Conservation (phyloP, 31 red algal species). For the Bonnemaisonia californica region DNA sequence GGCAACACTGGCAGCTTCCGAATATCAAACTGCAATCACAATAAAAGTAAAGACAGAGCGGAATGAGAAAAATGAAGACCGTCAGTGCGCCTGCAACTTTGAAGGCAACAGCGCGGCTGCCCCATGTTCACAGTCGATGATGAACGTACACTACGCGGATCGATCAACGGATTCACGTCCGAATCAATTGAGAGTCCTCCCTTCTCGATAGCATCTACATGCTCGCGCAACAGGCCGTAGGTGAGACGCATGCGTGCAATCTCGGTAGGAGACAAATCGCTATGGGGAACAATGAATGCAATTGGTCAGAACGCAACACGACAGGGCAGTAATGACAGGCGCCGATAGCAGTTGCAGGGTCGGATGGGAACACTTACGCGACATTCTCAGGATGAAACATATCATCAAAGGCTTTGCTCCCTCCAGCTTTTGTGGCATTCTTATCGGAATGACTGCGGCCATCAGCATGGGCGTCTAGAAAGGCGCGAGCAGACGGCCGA, state of each 20-base stretch:
- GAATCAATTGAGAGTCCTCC: conserved; percentile 25
- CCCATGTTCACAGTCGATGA: not conserved
- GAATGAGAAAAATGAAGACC: not conserved
- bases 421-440: too few relatives aligned
- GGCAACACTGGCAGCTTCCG: conserved; percentile 34
- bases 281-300: conserved; percentile 5
- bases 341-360: not conserved
- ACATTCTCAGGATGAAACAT: not conserved
- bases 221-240: conserved; percentile 57
- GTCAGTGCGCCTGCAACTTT: not conserved
- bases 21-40: conserved; percentile 63
- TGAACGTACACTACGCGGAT: conserved; percentile 67
- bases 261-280: conserved; percentile 46
- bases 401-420: too few relatives aligned
- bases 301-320: not conserved
- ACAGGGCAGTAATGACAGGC: not conserved
- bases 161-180: conserved; percentile 49
- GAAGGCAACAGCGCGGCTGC: not conserved
- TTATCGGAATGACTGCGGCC: too few relatives aligned
- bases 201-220: conserved; percentile 34
- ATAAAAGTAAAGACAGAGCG: not conserved
- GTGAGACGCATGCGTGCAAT: conserved; percentile 54
- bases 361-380: not conserved
- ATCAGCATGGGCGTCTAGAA: too few relatives aligned
- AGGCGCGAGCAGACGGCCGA: too few relatives aligned